Conservation (phyloP, 345 rosid species). For the Salix arbutifolia region DNA sequence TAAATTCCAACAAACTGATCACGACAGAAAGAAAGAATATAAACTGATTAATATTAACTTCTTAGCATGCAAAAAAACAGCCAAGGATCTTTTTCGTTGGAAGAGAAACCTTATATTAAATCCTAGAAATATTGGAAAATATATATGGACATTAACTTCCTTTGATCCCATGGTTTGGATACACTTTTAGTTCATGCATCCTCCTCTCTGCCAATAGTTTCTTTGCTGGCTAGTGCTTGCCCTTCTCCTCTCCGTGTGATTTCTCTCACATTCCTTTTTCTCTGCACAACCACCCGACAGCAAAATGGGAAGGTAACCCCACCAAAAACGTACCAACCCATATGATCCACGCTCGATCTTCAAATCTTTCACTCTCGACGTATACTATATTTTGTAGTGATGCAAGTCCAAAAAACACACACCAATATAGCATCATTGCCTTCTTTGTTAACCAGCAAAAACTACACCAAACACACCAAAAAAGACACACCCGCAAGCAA, state of each 20-base stretch:
- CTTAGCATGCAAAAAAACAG: slow-evolving; percentile 15
- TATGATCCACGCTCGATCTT: not conserved
- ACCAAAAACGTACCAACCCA: slow-evolving; percentile 6
- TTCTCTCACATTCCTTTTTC: not conserved
- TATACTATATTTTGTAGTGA: slow-evolving; percentile 1
- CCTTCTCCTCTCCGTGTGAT: not conserved
- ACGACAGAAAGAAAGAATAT: not conserved
- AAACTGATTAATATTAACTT: not conserved
- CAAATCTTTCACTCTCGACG: not conserved
- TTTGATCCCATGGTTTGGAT: not conserved
- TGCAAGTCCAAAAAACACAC: slow-evolving; percentile 3
- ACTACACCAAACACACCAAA: slow-evolving; percentile 7
- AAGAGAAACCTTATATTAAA: slow-evolving; percentile 46
- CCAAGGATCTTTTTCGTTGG: slow-evolving; percentile 49
- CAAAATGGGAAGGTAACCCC: not conserved
- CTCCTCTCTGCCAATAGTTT: not conserved
- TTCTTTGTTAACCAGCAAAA: not conserved
- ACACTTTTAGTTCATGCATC: not conserved
- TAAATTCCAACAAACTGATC: slow-evolving; percentile 9
- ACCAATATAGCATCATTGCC: slow-evolving; percentile 14
- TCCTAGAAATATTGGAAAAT: slow-evolving; percentile 25
- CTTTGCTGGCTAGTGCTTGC: not conserved
- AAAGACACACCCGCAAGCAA: slow-evolving; percentile 11
- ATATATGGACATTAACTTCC: not conserved
- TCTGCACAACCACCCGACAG: not conserved